phyloP scores from a whole-genome alignment of 495 filamentous ascomycete genomes.

The Xylaria bambusicola region DNA sequence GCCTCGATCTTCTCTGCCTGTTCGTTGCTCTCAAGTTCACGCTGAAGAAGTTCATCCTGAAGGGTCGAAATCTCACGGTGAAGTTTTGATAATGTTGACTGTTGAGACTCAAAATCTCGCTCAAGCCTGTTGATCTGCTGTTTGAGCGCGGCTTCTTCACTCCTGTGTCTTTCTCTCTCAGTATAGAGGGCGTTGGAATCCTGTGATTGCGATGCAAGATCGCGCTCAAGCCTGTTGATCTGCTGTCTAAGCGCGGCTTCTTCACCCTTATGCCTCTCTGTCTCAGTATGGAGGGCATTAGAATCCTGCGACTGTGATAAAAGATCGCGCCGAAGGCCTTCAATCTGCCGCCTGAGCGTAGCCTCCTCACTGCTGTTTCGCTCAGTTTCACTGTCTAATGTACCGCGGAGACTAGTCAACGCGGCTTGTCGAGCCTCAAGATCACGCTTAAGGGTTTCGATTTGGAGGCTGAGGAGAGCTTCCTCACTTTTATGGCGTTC shows the following conservation, averaged over 20 bases:
- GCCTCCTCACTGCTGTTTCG: constrained; percentile 38
- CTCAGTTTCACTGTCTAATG: constrained; percentile 31
- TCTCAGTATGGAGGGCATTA: not conserved
- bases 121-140: constrained; percentile 69
- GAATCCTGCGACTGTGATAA: too few relatives aligned
- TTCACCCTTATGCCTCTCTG: constrained; percentile 24
- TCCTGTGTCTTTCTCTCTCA: constrained; percentile 18
- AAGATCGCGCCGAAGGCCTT: constrained; percentile 42
- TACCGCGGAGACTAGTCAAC: constrained; percentile 44
- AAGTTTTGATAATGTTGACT: constrained; percentile 43
- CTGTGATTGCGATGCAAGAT: constrained; percentile 51
- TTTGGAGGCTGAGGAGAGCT: constrained; percentile 40
- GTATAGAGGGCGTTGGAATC: not conserved
- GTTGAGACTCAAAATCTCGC: constrained; percentile 57
- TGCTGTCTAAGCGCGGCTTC: constrained; percentile 55
- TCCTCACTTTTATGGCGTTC: constrained; percentile 47
- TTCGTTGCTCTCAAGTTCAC: constrained; percentile 62
- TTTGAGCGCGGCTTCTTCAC: constrained; percentile 42
- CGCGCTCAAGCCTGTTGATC: constrained; percentile 66
- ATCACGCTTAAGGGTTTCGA: constrained; percentile 48
- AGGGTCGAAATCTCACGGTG: constrained; percentile 51
- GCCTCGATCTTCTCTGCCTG: constrained; percentile 68
- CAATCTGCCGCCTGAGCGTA: constrained; percentile 37
- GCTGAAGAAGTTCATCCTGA: constrained; percentile 68
- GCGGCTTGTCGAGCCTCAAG: constrained; percentile 46